These are phyloP conservation scores for Ensete glaucum DNA, from an alignment of 176 grass and related monocot species.

Conservation along the genomic window DNA sequence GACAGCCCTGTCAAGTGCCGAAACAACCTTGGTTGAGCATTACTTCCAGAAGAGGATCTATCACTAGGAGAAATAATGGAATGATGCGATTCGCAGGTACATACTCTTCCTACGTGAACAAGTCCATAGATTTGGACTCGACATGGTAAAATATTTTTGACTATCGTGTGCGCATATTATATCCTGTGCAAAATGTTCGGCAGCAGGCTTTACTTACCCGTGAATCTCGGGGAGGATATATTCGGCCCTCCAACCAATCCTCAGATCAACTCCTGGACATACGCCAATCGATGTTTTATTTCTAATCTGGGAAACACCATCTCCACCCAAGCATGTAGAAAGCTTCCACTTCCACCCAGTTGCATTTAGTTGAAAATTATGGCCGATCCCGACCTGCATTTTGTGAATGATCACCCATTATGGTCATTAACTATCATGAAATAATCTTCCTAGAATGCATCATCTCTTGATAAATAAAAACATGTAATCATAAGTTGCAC, in stretches of 20 bases:
- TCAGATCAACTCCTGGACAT: conserved; percentile 89
- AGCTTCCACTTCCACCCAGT: conserved; percentile 95
- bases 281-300: conserved; percentile 78
- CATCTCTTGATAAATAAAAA: background rate
- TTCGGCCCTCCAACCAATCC: conserved; percentile 90
- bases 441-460: background rate
- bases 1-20: conserved; percentile 39
- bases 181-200: background rate
- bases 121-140: background rate
- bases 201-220: conserved; percentile 35
- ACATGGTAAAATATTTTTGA: background rate
- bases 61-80: background rate
- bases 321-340: conserved; percentile 80
- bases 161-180: background rate
- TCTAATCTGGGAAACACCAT: conserved; percentile 79
- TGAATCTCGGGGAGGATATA: conserved; percentile 93
- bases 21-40: background rate
- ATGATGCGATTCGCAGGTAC: background rate
- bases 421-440: background rate
- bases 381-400: conserved; percentile 72
- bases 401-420: background rate
- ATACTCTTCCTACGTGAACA: background rate
- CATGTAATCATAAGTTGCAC: no score
- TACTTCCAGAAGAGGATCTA: background rate
- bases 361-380: conserved; percentile 72